These are phyloP conservation scores for Candida hungchunana DNA, from an alignment of 805 yeast genomes.

Conservation along the genomic window DNA sequence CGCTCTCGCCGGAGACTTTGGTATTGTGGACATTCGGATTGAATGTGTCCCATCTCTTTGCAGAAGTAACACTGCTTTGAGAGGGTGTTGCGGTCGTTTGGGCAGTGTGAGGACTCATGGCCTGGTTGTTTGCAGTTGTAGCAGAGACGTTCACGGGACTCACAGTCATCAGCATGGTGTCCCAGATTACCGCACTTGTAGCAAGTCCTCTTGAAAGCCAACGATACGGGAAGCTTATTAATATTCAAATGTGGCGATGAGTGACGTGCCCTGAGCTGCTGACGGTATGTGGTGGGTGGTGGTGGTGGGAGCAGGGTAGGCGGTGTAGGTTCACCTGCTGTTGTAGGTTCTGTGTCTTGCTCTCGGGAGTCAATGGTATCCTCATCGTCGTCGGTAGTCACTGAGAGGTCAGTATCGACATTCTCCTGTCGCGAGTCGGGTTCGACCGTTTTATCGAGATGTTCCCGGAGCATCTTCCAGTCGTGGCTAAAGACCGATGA, in stretches of 20 bases:
- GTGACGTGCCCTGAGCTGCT: not conserved
- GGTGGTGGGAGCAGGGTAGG: too few relatives aligned
- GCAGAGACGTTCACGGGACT: slow-evolving; percentile 24
- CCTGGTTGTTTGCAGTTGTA: slow-evolving; percentile 31
- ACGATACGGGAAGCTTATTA: slow-evolving; percentile 17
- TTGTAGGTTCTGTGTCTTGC: too few relatives aligned
- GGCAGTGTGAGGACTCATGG: slow-evolving; percentile 27
- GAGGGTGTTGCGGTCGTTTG: slow-evolving; percentile 17
- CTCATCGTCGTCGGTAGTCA: too few relatives aligned
- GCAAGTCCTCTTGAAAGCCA: slow-evolving; percentile 28
- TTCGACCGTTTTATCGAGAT: too few relatives aligned
- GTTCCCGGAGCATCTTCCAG: too few relatives aligned
- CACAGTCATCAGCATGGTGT: slow-evolving; percentile 29
- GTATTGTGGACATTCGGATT: slow-evolving; percentile 25
- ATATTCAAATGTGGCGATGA: not conserved
- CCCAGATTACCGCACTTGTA: slow-evolving; percentile 30
- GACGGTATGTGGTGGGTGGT: too few relatives aligned
- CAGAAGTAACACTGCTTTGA: slow-evolving; percentile 30
- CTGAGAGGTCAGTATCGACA: too few relatives aligned
- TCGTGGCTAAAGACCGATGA: too few relatives aligned
- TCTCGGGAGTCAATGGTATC: too few relatives aligned
- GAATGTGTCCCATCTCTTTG: slow-evolving; percentile 28
- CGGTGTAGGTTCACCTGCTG: too few relatives aligned
- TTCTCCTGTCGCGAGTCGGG: too few relatives aligned
- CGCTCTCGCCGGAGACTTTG: slow-evolving; percentile 1